Evolutionary conservation across 2,329 filamentous ascomycete species (phyloP).

Genomic region (Passalora sequoiae): DNA sequence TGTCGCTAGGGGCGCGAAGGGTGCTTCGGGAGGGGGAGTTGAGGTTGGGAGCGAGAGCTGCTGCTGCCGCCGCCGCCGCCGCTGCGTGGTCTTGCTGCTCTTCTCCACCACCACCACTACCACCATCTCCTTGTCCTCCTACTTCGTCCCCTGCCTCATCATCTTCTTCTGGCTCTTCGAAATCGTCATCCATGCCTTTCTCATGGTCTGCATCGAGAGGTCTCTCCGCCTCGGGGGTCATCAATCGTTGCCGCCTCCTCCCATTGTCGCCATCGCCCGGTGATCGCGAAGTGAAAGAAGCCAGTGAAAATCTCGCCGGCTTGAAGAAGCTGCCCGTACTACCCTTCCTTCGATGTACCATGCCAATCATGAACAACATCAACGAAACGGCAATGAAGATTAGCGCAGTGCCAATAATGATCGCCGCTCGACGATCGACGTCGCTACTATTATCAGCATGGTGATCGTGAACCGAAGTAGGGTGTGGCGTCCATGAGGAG

Average conservation of each 20-base stretch:
- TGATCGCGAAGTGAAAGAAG: neutral
- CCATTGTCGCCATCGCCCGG: neutral
- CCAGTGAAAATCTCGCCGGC: slow-evolving; percentile 3
- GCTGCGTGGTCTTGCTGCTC: too few species aligned
- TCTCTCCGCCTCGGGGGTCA: neutral
- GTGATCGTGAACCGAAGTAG: neutral
- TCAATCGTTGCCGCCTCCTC: neutral
- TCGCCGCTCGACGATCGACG: slow-evolving; percentile 5
- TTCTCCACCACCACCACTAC: too few species aligned
- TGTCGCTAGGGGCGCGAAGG: neutral
- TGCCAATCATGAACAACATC: neutral
- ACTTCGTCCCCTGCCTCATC: too few species aligned
- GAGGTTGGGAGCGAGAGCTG: neutral
- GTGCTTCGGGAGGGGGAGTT: too few species aligned
- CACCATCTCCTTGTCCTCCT: too few species aligned
- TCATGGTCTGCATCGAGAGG: neutral
- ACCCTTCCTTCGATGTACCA: slow-evolving; percentile 9
- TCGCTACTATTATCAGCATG: neutral
- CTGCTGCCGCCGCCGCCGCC: neutral
- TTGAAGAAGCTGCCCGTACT: slow-evolving; percentile 12
- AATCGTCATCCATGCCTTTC: neutral
- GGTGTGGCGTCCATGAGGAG: neutral
- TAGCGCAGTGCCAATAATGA: slow-evolving; percentile 4
- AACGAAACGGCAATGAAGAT: slow-evolving; percentile 5
- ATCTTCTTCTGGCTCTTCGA: neutral